phyloP scores from a whole-genome alignment of 78 protist species.

The Pelomyxa schiedti region DNA sequence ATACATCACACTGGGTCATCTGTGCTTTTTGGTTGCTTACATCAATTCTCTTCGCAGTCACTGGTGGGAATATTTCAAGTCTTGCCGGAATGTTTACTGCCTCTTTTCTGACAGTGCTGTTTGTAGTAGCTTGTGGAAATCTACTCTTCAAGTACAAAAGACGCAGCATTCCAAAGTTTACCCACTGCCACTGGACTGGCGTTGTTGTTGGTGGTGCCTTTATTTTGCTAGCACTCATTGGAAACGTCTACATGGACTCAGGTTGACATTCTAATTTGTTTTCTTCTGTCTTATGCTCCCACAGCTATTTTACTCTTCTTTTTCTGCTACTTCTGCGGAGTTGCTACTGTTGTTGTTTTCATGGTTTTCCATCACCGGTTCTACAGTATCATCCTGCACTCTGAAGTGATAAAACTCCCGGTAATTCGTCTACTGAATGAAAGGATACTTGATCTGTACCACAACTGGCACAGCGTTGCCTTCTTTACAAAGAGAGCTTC shows the following conservation, averaged over 20 bases:
- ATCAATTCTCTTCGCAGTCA: constrained; percentile 39
- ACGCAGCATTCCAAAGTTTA: not conserved
- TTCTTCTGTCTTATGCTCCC: not conserved
- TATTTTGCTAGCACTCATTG: not conserved
- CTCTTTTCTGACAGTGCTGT: constrained; percentile 71
- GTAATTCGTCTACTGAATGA: not conserved
- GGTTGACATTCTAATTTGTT: not conserved
- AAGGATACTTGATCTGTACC: not conserved
- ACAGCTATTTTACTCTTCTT: not conserved
- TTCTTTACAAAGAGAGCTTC: not conserved
- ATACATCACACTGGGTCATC: not conserved
- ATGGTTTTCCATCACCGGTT: not conserved
- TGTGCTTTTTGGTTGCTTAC: constrained; percentile 38
- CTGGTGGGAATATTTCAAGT: constrained; percentile 15
- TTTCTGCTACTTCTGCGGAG: not conserved
- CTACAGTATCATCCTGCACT: not conserved
- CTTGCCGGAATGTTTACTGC: constrained; percentile 63
- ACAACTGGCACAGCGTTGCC: not conserved
- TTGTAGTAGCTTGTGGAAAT: constrained; percentile 63
- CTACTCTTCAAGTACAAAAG: constrained; percentile 64
- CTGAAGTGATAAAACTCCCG: not conserved
- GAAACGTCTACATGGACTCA: not conserved
- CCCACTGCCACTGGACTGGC: not conserved
- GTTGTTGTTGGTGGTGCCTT: not conserved
- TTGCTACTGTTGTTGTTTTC: not conserved